These are phyloP conservation scores for Marchantia paleacea DNA, from an alignment of 225 moss, liverwort and hornwort species.

Conservation along the genomic window DNA sequence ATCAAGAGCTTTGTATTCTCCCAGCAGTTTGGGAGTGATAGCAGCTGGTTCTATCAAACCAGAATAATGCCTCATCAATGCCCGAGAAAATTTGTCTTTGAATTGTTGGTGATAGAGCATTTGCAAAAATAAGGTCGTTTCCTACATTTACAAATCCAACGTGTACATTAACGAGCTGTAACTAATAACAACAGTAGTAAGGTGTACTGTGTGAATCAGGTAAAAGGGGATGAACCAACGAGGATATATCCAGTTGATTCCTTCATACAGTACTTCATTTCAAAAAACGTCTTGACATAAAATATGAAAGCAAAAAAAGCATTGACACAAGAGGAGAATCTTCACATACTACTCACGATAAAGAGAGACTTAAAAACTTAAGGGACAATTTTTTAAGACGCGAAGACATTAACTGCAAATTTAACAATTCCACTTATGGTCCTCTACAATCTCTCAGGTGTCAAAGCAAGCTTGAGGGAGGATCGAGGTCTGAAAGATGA, in stretches of 20 bases:
- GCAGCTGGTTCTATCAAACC: constrained; percentile 62
- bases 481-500: neutral
- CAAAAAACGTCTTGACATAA: too few relatives aligned
- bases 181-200: too few relatives aligned
- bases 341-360: too few relatives aligned
- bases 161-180: neutral
- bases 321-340: too few relatives aligned
- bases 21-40: constrained; percentile 35
- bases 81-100: constrained; percentile 76
- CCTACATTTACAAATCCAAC: constrained; percentile 48
- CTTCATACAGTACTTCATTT: too few relatives aligned
- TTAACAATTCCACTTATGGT: neutral
- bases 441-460: neutral
- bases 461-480: neutral
- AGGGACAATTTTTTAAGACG: too few relatives aligned
- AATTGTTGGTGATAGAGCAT: constrained; percentile 87
- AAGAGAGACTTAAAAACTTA: too few relatives aligned
- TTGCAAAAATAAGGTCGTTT: constrained; percentile 87
- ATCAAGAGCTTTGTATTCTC: constrained; percentile 74
- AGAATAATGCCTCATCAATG: constrained; percentile 75
- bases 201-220: too few relatives aligned
- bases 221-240: too few relatives aligned
- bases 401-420: neutral
- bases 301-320: too few relatives aligned
- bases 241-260: too few relatives aligned